phyloP scores from a whole-genome alignment of 192 early-diverging fungal species.

The Rhizoclosmatium globosum region DNA sequence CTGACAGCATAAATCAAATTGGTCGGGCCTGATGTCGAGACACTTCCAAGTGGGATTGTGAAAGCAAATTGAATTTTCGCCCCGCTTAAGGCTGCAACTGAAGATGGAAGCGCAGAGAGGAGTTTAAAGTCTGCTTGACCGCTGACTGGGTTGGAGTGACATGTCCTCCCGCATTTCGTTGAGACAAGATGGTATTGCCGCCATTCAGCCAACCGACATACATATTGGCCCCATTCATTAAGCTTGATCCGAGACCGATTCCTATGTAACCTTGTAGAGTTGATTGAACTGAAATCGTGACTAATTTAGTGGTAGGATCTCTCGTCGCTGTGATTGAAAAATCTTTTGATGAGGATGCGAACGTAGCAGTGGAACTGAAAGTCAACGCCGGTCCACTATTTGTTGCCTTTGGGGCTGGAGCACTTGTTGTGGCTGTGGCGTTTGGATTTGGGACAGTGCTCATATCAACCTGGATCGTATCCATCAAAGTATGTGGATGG shows the following conservation, averaged over 20 bases:
- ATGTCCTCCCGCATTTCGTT: slow-evolving; percentile 38
- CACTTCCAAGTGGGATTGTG: neutral
- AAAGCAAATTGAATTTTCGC: slow-evolving; percentile 11
- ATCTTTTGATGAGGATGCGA: neutral
- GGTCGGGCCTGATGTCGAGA: slow-evolving; percentile 1
- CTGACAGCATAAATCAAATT: slow-evolving; percentile 19
- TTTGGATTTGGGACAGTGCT: neutral
- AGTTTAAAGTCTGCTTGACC: neutral
- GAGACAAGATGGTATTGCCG: slow-evolving; percentile 31
- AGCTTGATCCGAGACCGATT: slow-evolving; percentile 36
- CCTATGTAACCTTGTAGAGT: slow-evolving; percentile 5
- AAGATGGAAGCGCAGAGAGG: neutral
- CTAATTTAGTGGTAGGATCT: neutral
- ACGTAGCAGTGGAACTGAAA: neutral
- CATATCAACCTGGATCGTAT: slow-evolving; percentile 4
- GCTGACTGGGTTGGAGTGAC: slow-evolving; percentile 18
- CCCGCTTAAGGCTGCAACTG: neutral
- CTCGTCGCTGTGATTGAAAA: slow-evolving; percentile 2
- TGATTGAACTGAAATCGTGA: slow-evolving; percentile 11
- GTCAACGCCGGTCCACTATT: neutral
- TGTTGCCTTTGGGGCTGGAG: neutral
- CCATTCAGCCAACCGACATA: slow-evolving; percentile 40
- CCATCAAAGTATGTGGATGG: neutral
- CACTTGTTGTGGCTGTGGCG: too few species aligned
- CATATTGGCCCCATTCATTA: slow-evolving; percentile 40